A percentile compares a stretch with the other conserved stretches of the same genome.
Evolutionary conservation across 140 eudicot genomes (phyloP).

Genomic region (Ambrosia hybrid): DNA sequence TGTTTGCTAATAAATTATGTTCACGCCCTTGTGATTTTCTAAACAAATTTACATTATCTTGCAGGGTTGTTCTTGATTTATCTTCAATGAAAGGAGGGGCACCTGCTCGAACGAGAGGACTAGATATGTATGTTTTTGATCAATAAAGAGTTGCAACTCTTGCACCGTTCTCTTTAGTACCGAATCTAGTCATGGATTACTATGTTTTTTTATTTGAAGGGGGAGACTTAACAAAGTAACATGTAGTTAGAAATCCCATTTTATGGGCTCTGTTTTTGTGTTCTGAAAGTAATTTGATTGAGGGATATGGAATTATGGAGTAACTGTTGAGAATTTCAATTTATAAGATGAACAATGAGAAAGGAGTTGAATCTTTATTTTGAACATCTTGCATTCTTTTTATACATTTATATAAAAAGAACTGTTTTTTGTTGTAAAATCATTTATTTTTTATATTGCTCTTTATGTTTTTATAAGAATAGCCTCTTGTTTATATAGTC

Average conservation of each 20-base stretch:
- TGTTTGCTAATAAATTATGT: background rate
- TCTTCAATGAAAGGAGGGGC: constrained; percentile 88
- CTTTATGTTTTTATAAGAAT: no score
- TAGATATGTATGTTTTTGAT: constrained; percentile 38
- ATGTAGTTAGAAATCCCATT: constrained; percentile 30
- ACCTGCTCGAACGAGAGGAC: constrained; percentile 86
- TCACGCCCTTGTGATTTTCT: background rate
- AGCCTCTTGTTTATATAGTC: no score
- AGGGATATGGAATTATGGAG: constrained; percentile 17
- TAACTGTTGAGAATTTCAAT: constrained; percentile 14
- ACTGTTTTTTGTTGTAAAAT: background rate
- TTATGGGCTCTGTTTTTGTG: constrained; percentile 10
- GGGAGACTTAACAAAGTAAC: constrained; percentile 19
- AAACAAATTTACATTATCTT: constrained; percentile 1
- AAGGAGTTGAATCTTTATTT: constrained; percentile 23
- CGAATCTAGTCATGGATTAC: constrained; percentile 5
- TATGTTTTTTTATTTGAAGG: constrained; percentile 19
- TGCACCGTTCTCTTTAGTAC: constrained; percentile 22
- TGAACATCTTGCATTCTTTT: constrained; percentile 1
- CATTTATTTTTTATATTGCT: no score
- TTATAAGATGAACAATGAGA: constrained; percentile 27
- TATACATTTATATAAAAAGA: background rate
- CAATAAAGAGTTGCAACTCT: constrained; percentile 19
- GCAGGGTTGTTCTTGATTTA: constrained; percentile 68
- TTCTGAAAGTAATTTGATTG: constrained; percentile 18